Percentiles rank a stretch among this genome's conserved stretches.
phyloP scores from a whole-genome alignment of 768 basidiomycete genomes.

The Flagelloscypha sp. region DNA sequence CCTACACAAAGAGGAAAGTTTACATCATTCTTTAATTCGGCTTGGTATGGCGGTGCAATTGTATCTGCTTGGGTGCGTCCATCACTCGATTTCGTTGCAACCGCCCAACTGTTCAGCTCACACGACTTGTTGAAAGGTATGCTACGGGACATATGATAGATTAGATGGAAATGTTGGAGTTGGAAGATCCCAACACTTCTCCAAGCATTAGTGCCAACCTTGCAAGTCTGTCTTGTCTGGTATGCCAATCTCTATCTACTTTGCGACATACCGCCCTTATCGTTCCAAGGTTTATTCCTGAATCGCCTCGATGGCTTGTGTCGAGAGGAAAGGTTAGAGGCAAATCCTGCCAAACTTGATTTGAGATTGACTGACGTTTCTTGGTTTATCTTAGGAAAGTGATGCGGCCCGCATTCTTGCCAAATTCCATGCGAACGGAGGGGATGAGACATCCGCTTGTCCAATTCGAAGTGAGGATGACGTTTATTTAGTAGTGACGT shows the following conservation, averaged over 20 bases:
- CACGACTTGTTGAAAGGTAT: conserved; percentile 21
- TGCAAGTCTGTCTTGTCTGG: conserved; percentile 50
- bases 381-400: no score
- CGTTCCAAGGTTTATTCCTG: conserved; percentile 63
- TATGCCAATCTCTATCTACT: no score
- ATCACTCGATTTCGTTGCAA: background rate
- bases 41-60: conserved; percentile 71
- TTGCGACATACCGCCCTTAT: no score
- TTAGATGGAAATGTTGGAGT: no score
- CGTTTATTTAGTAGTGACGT: no score
- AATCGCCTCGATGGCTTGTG: conserved; percentile 60
- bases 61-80: conserved; percentile 41
- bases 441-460: conserved; percentile 54
- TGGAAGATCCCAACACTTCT: conserved; percentile 62
- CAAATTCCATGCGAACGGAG: conserved; percentile 63
- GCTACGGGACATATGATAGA: conserved; percentile 32
- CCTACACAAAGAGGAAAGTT: conserved; percentile 42
- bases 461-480: no score
- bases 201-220: conserved; percentile 48
- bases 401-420: conserved; percentile 54
- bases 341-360: background rate
- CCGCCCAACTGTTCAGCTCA: background rate
- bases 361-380: background rate
- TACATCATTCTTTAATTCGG: conserved; percentile 60
- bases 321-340: conserved; percentile 47